phyloP scores from a whole-genome alignment of 106 monocot species.

The Acanthochlamys bracteata region DNA sequence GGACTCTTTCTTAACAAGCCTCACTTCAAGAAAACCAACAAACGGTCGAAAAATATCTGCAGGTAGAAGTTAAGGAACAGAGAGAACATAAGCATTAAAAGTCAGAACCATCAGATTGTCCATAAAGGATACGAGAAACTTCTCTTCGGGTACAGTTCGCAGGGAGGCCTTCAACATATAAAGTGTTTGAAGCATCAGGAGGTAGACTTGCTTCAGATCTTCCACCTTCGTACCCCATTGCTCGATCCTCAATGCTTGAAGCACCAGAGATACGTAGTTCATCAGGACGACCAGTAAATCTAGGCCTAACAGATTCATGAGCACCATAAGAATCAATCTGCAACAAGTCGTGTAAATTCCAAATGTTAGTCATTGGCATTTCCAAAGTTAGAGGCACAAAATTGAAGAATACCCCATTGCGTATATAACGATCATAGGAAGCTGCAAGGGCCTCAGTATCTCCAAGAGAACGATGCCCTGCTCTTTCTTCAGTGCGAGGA shows the following conservation, averaged over 20 bases:
- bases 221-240: neutral
- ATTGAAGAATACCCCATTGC: constrained; percentile 1
- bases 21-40: constrained; percentile 62
- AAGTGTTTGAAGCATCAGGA: constrained; percentile 26
- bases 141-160: constrained; percentile 32
- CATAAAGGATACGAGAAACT: constrained; percentile 28
- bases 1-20: constrained; percentile 63
- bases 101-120: neutral
- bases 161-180: constrained; percentile 32
- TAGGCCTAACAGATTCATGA: constrained; percentile 1
- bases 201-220: constrained; percentile 1
- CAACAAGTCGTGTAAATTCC: neutral
- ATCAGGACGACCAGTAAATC: neutral
- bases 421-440: neutral
- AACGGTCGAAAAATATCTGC: constrained; percentile 69
- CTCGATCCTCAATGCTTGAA: neutral
- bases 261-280: neutral
- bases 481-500: neutral
- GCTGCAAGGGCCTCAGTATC: constrained; percentile 5
- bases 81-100: neutral
- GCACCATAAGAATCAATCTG: neutral
- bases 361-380: neutral
- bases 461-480: neutral
- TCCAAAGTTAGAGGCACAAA: neutral
- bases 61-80: constrained; percentile 32